A percentile compares a stretch with the other conserved stretches of the same genome.
Evolutionary conservation across 176 grass and related monocot species (phyloP).

Genomic region (Carex pumila): DNA sequence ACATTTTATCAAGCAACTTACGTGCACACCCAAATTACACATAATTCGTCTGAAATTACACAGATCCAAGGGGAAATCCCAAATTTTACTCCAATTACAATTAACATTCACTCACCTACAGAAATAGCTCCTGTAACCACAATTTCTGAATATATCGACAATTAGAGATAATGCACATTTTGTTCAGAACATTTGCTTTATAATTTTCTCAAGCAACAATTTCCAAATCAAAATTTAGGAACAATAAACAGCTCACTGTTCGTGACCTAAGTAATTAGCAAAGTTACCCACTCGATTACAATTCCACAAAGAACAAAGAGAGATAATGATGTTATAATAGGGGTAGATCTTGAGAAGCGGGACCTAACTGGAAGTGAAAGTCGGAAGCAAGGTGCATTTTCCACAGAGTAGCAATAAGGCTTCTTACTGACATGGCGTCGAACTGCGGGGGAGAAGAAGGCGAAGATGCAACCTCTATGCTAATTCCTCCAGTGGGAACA

Average conservation of each 20-base stretch:
- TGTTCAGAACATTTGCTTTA: neutral
- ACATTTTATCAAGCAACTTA: too few relatives aligned
- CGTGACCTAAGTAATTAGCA: neutral
- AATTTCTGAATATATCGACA: neutral
- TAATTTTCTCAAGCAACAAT: neutral
- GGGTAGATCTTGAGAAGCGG: neutral
- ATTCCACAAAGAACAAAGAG: neutral
- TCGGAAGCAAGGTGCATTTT: constrained; percentile 16
- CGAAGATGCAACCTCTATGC: too few relatives aligned
- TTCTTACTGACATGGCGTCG: neutral
- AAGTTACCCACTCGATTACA: neutral
- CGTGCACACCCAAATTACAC: too few relatives aligned
- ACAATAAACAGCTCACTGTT: neutral
- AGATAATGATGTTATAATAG: neutral
- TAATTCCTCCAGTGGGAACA: neutral
- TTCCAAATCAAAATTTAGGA: neutral
- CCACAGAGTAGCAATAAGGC: constrained; percentile 10
- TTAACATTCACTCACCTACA: too few relatives aligned
- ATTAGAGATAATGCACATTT: neutral
- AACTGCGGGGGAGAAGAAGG: neutral
- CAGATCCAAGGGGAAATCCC: too few relatives aligned
- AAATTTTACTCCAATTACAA: too few relatives aligned
- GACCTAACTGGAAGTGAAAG: constrained; percentile 2
- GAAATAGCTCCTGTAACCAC: neutral
- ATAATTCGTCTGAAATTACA: too few relatives aligned